These are phyloP conservation scores for Ophiorrhiza pumila DNA, from an alignment of 257 asterid species.

Conservation along the genomic window DNA sequence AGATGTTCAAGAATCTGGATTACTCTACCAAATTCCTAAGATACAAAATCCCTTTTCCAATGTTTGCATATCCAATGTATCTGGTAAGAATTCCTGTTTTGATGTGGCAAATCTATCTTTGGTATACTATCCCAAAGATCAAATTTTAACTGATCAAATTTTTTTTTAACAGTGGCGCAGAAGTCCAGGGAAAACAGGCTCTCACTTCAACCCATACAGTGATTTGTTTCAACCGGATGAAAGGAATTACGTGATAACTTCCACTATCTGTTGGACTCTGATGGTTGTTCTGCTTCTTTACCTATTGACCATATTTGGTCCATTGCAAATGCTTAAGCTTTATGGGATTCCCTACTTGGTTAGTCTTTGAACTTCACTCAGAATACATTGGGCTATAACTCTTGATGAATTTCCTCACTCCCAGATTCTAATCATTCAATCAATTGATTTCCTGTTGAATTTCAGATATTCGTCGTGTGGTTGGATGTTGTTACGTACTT, in stretches of 20 bases:
- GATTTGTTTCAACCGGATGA: constrained; percentile 58
- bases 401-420: not conserved
- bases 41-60: constrained; percentile 47
- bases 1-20: constrained; percentile 30
- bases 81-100: constrained; percentile 27
- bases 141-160: not conserved
- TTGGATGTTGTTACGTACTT: constrained; percentile 74
- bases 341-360: constrained; percentile 81
- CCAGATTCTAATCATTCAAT: not conserved
- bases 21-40: constrained; percentile 32
- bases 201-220: constrained; percentile 84
- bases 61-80: constrained; percentile 40
- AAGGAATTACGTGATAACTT: constrained; percentile 48
- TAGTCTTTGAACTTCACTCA: not conserved
- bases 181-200: constrained; percentile 90
- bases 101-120: too few relatives aligned
- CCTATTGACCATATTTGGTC: constrained; percentile 37
- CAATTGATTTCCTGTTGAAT: not conserved
- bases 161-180: constrained; percentile 51
- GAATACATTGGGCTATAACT: not conserved
- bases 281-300: constrained; percentile 57
- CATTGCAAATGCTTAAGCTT: constrained; percentile 48
- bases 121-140: too few relatives aligned
- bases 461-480: constrained; percentile 76
- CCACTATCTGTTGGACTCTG: constrained; percentile 69